These are phyloP conservation scores for Bipolaris bicolor DNA, from an alignment of 2,329 filamentous ascomycete genomes.

Conservation along the genomic window DNA sequence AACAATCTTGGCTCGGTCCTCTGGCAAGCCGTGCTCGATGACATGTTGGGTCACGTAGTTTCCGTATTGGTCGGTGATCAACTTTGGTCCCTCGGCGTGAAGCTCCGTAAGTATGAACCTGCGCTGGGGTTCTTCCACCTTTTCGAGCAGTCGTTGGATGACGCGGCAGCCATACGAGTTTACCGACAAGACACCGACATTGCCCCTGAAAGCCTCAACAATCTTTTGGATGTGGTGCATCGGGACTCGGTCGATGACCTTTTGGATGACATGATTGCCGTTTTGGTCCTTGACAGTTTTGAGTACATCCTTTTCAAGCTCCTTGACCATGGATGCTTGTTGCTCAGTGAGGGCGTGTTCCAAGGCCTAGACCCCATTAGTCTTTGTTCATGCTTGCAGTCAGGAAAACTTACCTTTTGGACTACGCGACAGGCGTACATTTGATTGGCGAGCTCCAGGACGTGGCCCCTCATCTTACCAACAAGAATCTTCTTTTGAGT, in stretches of 20 bases:
- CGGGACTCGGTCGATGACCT: slow-evolving; percentile 82
- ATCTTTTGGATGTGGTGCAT: slow-evolving; percentile 83
- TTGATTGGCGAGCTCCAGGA: slow-evolving; percentile 79
- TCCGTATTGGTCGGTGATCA: slow-evolving; percentile 87
- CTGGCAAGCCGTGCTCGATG: slow-evolving; percentile 75
- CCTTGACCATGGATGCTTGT: slow-evolving; percentile 80
- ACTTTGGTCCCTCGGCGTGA: slow-evolving; percentile 69
- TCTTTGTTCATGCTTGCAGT: not conserved
- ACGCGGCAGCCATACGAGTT: slow-evolving; percentile 92
- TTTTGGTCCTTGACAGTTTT: slow-evolving; percentile 85
- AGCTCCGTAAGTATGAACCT: slow-evolving; percentile 78
- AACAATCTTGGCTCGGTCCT: slow-evolving; percentile 77
- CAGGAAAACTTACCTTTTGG: slow-evolving; percentile 72
- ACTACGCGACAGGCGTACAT: slow-evolving; percentile 96
- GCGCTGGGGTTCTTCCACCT: slow-evolving; percentile 75
- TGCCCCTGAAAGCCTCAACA: slow-evolving; percentile 76
- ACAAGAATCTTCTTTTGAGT: slow-evolving; percentile 88
- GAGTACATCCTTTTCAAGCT: slow-evolving; percentile 77
- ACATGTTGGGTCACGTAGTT: slow-evolving; percentile 98
- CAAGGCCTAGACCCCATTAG: slow-evolving; percentile 66
- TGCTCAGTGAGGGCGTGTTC: slow-evolving; percentile 92
- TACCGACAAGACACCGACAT: slow-evolving; percentile 74
- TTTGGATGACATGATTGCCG: slow-evolving; percentile 96
- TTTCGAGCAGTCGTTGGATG: slow-evolving; percentile 88
- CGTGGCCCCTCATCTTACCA: slow-evolving; percentile 84